Percentiles rank a stretch among this genome's conserved stretches.
phyloP scores from a whole-genome alignment of 1,284 basidiomycete genomes.

The Tilletia setariae region DNA sequence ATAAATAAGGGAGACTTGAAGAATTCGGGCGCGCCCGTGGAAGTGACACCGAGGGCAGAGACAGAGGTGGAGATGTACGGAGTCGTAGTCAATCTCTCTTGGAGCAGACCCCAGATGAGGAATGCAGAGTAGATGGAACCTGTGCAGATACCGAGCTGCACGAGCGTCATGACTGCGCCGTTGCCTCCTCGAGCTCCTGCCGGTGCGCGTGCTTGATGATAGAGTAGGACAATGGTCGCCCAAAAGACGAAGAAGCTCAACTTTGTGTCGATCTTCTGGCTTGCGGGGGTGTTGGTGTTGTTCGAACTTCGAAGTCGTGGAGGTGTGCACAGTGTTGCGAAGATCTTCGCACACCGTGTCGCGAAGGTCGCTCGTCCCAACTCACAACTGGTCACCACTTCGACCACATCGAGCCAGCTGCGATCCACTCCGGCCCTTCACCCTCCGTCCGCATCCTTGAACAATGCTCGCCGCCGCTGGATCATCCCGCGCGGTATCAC shows the following conservation, averaged over 20 bases:
- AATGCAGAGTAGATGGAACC: constrained; percentile 50
- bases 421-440: neutral
- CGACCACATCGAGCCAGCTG: neutral
- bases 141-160: constrained; percentile 43
- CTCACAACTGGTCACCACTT: neutral
- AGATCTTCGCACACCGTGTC: neutral
- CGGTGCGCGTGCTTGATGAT: too few species aligned
- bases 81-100: constrained; percentile 51
- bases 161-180: constrained; percentile 20
- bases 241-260: too few species aligned
- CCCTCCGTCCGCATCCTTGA: neutral
- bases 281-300: too few species aligned
- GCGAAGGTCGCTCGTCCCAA: neutral
- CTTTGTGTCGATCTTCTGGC: too few species aligned
- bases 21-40: neutral
- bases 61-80: constrained; percentile 25
- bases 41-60: neutral
- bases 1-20: constrained; percentile 67
- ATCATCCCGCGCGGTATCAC: neutral
- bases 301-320: too few species aligned
- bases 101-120: constrained; percentile 52
- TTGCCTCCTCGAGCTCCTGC: neutral
- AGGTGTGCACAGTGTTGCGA: neutral
- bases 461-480: neutral
- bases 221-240: too few species aligned